phyloP scores from a whole-genome alignment of 352 stramenopile species.

The Albugo laibachii region DNA sequence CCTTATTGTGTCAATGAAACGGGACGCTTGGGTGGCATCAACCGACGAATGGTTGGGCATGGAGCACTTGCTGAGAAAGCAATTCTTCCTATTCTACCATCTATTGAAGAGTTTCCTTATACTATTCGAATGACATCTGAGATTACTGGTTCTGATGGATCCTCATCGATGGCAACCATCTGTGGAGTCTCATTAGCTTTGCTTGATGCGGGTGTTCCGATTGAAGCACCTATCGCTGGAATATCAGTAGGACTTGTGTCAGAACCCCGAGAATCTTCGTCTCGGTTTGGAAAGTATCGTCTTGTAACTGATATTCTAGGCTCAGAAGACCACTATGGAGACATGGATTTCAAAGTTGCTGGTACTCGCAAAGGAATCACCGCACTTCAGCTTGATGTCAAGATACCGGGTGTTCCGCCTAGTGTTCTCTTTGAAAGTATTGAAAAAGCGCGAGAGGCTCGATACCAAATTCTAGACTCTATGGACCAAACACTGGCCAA shows the following conservation, averaged over 20 bases:
- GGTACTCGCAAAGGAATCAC: conserved; percentile 83
- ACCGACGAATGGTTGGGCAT: conserved; percentile 91
- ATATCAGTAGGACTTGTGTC: conserved; percentile 89
- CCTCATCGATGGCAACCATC: conserved; percentile 92
- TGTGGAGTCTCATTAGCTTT: conserved; percentile 92
- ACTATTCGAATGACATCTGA: conserved; percentile 92
- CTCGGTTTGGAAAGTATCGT: conserved; percentile 51
- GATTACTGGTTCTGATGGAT: conserved; percentile 89
- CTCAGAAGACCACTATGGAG: conserved; percentile 92
- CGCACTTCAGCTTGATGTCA: conserved; percentile 93
- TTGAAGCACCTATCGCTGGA: conserved; percentile 85
- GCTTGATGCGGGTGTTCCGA: conserved; percentile 92
- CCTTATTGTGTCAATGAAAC: conserved; percentile 94
- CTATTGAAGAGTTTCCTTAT: conserved; percentile 88
- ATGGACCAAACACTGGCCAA: conserved; percentile 65
- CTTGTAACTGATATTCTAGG: conserved; percentile 95
- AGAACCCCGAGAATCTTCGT: conserved; percentile 39
- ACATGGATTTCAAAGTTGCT: conserved; percentile 98
- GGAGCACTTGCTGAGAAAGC: conserved; percentile 94
- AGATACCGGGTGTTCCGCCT: conserved; percentile 78
- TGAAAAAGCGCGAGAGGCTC: conserved; percentile 58
- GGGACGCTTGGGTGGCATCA: conserved; percentile 63
- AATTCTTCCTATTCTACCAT: conserved; percentile 82
- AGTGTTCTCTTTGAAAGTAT: conserved; percentile 74
- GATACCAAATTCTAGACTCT: conserved; percentile 50